A percentile compares a stretch with the other conserved stretches of the same genome.
Evolutionary conservation across 257 asterid genomes (phyloP).

Genomic region (Anisodus acutangulus): DNA sequence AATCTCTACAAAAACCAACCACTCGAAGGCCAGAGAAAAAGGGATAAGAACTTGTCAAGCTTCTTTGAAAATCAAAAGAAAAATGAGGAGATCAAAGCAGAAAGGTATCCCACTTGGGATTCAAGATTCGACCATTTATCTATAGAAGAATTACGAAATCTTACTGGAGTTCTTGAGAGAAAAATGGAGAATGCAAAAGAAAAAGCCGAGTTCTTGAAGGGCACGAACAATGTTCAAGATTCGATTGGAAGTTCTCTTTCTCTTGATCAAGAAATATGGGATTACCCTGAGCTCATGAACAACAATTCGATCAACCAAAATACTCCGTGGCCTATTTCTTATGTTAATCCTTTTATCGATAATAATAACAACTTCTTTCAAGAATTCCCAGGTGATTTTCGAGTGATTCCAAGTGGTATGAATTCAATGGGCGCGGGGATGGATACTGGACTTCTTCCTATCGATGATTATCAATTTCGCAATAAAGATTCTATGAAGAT

Average conservation of each 20-base stretch:
- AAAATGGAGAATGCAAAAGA: conserved; percentile 22
- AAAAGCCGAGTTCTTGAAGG: neutral
- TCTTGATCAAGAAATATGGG: neutral
- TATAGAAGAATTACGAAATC: neutral
- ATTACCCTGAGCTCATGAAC: neutral
- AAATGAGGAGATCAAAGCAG: neutral
- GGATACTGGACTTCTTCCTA: neutral
- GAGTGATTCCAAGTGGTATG: neutral
- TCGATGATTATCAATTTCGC: neutral
- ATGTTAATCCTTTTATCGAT: neutral
- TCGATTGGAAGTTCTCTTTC: neutral
- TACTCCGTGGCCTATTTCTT: neutral
- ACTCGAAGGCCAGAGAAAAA: neutral
- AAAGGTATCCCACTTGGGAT: conserved; percentile 23
- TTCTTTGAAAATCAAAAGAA: conserved; percentile 27
- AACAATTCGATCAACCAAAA: too few species aligned
- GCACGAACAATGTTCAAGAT: neutral
- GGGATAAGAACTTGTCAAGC: neutral
- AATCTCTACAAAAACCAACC: conserved; percentile 2
- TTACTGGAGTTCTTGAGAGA: neutral
- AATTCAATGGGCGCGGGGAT: neutral
- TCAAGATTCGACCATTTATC: neutral
- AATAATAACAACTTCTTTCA: neutral
- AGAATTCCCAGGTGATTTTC: neutral
- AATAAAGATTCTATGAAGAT: neutral